Evolutionary conservation across 495 filamentous ascomycete species (phyloP), one percentile per base, ranked within the genome.

Genomic region (Talaromyces trachyspermus): DNA sequence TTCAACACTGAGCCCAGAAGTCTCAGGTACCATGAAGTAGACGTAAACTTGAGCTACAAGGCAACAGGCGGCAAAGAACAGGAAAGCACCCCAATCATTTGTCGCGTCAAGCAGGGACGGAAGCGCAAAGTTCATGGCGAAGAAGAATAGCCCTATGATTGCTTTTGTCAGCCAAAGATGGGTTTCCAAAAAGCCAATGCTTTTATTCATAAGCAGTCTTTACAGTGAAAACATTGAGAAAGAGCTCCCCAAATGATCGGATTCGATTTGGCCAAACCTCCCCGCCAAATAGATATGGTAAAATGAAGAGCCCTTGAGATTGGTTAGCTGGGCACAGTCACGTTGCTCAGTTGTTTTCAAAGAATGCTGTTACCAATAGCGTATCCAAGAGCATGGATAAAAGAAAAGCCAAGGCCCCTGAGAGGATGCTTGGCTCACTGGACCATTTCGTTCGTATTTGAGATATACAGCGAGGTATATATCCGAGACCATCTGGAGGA

Each of bases 21-120:
- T 43, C 24, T 58, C 55, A 9, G 55, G 55, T 4, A 58, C 40
- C 63, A 65, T 30, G 75, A 61, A 47, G 84, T 83, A 56, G 3
- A 38, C 32, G 36, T 53, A 56, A 14, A 53, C 5, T 6, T 53
- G 26, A 2, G 46, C 47, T 5, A 41, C 17, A 18, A 39, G 14
- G 24, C 46, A 49, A n/a, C 17, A 56, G 7, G 32, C 54, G 23
- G 42, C 46, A 40, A 57, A 54, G 15, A 57, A 43, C 3, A 57
- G 20, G 42, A 57, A 57, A 0, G 54, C 54, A n/a, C 54, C 54
- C 51, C 51, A 57, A 2, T 57, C n/a, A 39, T 54, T 15, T 7
- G 37, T 36, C 2, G 27, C n/a, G 2, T 19, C 18, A 1, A 57
- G 49, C 9, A 57, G 19, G 2, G 54, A 52, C 10, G 54, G 51